Conservation (phyloP, 306 rosid species). For the Quercus robur region DNA sequence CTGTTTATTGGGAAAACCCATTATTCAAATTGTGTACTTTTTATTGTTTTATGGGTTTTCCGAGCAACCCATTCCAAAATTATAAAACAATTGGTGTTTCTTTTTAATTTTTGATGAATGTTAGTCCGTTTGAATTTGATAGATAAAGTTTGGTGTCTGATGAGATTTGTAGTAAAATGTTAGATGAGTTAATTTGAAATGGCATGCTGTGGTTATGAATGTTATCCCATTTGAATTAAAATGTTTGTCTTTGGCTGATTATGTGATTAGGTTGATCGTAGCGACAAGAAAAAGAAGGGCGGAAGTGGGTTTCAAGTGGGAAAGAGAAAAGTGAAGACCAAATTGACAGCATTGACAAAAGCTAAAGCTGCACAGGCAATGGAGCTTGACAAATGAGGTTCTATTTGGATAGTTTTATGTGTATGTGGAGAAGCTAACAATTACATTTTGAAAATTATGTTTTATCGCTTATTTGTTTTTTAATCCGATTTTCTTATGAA, state of each 20-base stretch:
- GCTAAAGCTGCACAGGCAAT: slow-evolving; percentile 87
- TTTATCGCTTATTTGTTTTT: neutral
- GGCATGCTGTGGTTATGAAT: neutral
- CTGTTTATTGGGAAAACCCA: neutral
- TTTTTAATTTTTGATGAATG: neutral
- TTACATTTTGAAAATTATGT: neutral
- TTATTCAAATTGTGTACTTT: neutral
- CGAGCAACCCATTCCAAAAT: neutral
- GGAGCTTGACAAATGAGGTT: slow-evolving; percentile 80
- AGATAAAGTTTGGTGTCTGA: neutral
- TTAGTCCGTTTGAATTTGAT: neutral
- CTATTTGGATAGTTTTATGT: neutral
- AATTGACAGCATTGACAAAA: slow-evolving; percentile 64
- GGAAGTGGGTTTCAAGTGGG: slow-evolving; percentile 79
- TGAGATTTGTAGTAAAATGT: no score
- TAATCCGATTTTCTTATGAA: neutral
- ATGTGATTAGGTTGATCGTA: slow-evolving; percentile 63
- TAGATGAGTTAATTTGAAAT: neutral
- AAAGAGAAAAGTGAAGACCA: slow-evolving; percentile 80
- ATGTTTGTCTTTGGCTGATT: slow-evolving; percentile 5
- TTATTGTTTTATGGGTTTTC: neutral
- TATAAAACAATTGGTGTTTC: neutral
- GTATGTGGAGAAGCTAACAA: slow-evolving; percentile 12
- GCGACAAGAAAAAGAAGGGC: slow-evolving; percentile 60
- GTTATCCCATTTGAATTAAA: neutral